Evolutionary conservation across 176 grass and related monocot genomes (phyloP), one percentile per base, ranked within the genome.

Genomic region (Pharus latifolius): DNA sequence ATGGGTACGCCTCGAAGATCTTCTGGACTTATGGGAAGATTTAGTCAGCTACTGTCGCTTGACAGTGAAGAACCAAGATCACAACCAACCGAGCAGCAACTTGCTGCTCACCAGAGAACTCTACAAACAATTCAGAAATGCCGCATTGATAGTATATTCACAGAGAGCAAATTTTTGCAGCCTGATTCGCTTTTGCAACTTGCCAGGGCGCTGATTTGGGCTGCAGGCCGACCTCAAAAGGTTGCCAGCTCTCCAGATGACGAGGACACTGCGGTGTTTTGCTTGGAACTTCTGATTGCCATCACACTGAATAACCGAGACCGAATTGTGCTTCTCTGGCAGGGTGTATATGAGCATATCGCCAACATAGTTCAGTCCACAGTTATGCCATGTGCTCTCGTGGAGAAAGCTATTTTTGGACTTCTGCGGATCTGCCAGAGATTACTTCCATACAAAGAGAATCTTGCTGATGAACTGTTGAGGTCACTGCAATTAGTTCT

Each of bases 361-460:
- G 84, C 90, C 73, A 88, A 73, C 57, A 99, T 99, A 74, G 84
- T 99, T 66, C 96, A 99, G 79, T 91, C 90, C 24, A 86, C 90
- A 51, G 87, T 95, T 56, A 86, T 91, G 84, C 90, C 96, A 22
- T 99, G 96, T 43, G 90, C 90, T 65, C 79, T 99, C 54, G 90
- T 91, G 45, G 96, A 99, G 69, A 99, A 91, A 71, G 96, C 96
- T 58, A 92, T 99, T 79, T 99, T 99, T 86, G 96, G 96, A 26
- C 90, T 99, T 43, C 67, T 99, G 44, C 81, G 90, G 24, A 99
- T 99, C 81, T 99, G 96, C 60, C 90, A 95, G 79, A 95, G 90
- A 56, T 72, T 99, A 83, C 68, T 99, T 52, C 96, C 96, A 35
- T 99, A 91, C 67, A 99, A 99, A 65, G 96, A 99, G 76, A 95